These are phyloP conservation scores for Penicillium griseofulvum DNA, from an alignment of 2,329 filamentous ascomycete genomes.

Conservation along the genomic window DNA sequence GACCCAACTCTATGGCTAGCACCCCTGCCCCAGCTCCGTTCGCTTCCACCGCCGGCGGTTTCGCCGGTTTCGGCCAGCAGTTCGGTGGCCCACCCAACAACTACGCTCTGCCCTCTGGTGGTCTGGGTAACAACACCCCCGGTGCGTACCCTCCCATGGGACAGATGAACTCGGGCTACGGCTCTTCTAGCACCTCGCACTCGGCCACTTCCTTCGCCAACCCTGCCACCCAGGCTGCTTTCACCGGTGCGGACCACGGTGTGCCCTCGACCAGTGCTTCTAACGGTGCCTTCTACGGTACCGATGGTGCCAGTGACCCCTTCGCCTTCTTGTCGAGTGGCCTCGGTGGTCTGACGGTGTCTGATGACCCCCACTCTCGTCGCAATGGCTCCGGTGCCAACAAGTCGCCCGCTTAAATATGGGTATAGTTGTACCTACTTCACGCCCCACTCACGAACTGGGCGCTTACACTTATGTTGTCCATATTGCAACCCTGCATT, in stretches of 20 bases:
- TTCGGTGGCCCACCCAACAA: conserved; percentile 80
- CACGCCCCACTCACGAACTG: conserved; percentile 17
- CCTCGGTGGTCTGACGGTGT: conserved; percentile 58
- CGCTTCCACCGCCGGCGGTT: conserved; percentile 65
- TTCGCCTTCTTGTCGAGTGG: conserved; percentile 64
- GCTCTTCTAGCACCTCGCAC: conserved; percentile 73
- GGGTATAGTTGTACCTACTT: conserved; percentile 15
- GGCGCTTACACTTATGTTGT: conserved; percentile 32
- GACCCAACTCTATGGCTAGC: conserved; percentile 79
- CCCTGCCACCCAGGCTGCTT: conserved; percentile 88
- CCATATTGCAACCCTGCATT: conserved; percentile 39
- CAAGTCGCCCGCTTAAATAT: conserved; percentile 45
- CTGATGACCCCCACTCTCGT: conserved; percentile 46
- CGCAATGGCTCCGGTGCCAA: conserved; percentile 46
- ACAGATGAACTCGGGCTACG: conserved; percentile 74
- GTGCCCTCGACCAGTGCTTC: conserved; percentile 72
- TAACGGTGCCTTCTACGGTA: conserved; percentile 67
- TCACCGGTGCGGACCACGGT: conserved; percentile 82
- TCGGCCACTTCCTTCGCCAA: conserved; percentile 87
- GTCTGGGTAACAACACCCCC: conserved; percentile 69
- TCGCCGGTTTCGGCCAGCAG: conserved; percentile 70
- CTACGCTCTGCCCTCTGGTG: conserved; percentile 77
- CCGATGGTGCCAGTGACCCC: conserved; percentile 56
- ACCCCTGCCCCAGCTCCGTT: conserved; percentile 76
- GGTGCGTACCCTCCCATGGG: conserved; percentile 70